Percentiles rank a stretch among this genome's conserved stretches.
These are phyloP conservation scores for Colletotrichum cuscutae DNA, from an alignment of 2,329 filamentous ascomycete genomes.

Conservation along the genomic window DNA sequence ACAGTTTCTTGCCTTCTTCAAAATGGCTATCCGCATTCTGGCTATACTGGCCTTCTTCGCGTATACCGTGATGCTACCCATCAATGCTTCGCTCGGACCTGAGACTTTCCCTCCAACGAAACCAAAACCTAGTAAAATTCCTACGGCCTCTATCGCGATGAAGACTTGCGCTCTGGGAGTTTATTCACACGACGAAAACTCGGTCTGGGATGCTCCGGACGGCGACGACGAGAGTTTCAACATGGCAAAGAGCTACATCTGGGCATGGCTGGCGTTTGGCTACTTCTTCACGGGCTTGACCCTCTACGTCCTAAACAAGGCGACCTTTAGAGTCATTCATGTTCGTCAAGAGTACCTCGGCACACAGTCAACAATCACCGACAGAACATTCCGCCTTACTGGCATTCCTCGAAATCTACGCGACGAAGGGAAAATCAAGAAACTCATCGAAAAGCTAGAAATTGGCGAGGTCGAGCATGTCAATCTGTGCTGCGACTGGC, in stretches of 20 bases:
- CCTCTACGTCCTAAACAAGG: constrained; percentile 82
- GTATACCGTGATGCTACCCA: constrained; percentile 81
- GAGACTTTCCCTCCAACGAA: neutral
- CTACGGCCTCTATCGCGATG: neutral
- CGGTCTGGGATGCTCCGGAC: constrained; percentile 36
- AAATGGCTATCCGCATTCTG: constrained; percentile 90
- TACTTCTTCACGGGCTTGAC: constrained; percentile 90
- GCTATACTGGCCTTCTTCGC: constrained; percentile 84
- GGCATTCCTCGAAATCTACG: constrained; percentile 85
- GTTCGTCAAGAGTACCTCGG: constrained; percentile 92
- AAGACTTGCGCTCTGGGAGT: neutral
- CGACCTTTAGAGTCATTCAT: constrained; percentile 87
- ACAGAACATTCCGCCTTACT: constrained; percentile 90
- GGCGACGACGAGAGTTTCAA: constrained; percentile 46
- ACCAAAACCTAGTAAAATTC: neutral
- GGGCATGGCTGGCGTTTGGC: constrained; percentile 94
- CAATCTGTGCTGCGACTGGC: constrained; percentile 88
- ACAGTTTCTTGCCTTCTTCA: constrained; percentile 91
- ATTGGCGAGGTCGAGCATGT: constrained; percentile 93
- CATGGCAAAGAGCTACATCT: constrained; percentile 70
- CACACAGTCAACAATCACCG: constrained; percentile 93
- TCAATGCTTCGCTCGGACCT: constrained; percentile 73
- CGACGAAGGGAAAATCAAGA: constrained; percentile 84
- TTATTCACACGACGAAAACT: neutral
- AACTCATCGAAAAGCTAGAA: constrained; percentile 85